Base-by-base conservation (phyloP, 2,329 filamentous ascomycete species). In the Pseudogymnoascus pannorum region DNA sequence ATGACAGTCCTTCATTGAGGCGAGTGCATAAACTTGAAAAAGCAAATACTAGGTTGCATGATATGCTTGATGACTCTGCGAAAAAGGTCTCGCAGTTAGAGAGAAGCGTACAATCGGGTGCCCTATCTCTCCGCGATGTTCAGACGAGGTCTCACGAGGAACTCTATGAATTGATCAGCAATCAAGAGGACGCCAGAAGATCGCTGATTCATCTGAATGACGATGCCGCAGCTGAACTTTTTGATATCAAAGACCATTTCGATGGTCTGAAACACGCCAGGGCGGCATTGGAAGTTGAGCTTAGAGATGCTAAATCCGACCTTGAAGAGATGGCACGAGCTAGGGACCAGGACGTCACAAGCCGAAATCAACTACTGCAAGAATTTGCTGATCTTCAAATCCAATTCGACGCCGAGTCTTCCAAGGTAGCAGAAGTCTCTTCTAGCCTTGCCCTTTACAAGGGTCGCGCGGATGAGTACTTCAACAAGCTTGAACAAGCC, bases 341-440 rank as follows among this genome's bases (percentile, higher is more conserved):
- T 54, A 84, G 89, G 62, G 93, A 97, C 66, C 91, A 96, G 71
- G 93, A 97, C 74, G 82, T 88, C 6, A 84, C 88, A n/a, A 93
- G 89, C 73, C 88, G 94, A 67, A 90, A 83, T 69, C 92, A 97
- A 72, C 81, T 97, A 26, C 81, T 97, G 24, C 87, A 96, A 69
- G 94, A 97, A 72, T 96, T 93, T 73, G 87, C 92, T 1, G 94
- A 97, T 70, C 79, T 97, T 57, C 94, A 97, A 70, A 96, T 97
- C 68, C 86, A 92, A 51, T 82, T 97, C 14, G 94, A 97, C 71
- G 87, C 89, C 5, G 94, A 97, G 75, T 85, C 86, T 1, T 96
- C 91, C 1, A 93, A 89, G 72, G 81, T 93, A 26, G 84, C 87
- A 26, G 93, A 99, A 73, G 86, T 96, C 48, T 86, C 85, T 6